Conservation (phyloP, 371 early-diverging fungal genomes). For the Mucor racemosus region DNA sequence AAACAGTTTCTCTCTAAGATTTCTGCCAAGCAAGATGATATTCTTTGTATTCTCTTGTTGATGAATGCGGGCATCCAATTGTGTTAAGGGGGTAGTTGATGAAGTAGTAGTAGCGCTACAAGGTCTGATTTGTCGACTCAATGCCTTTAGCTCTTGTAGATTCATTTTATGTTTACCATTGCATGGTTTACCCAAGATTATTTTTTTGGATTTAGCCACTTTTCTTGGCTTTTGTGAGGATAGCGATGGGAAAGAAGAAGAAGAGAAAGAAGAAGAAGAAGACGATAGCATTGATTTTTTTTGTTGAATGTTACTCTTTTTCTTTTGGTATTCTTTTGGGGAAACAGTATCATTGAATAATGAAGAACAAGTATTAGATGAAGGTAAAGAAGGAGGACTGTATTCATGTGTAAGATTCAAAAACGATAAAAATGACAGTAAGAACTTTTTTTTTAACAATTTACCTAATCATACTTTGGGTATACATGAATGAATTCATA, state of each 20-base stretch:
- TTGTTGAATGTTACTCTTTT: not conserved
- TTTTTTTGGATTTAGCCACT: constrained; percentile 17
- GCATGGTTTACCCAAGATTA: constrained; percentile 18
- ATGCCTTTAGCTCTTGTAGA: constrained; percentile 24
- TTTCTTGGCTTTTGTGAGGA: constrained; percentile 6
- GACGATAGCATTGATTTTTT: not conserved
- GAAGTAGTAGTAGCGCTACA: not conserved
- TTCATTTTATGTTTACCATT: constrained; percentile 28
- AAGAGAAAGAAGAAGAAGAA: not conserved
- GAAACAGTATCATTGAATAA: constrained; percentile 9
- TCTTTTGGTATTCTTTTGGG: constrained; percentile 22
- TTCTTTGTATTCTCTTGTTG: not conserved
- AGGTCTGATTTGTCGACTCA: constrained; percentile 28
- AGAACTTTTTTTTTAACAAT: not conserved
- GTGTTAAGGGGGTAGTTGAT: not conserved
- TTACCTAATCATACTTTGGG: constrained; percentile 4
- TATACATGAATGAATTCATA: constrained; percentile 19
- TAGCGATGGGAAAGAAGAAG: not conserved
- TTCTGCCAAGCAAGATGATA: constrained; percentile 13
- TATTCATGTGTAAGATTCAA: not conserved
- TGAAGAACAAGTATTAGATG: not conserved
- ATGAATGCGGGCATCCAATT: not conserved
- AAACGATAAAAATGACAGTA: not conserved
- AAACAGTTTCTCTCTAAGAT: constrained; percentile 21
- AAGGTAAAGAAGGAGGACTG: not conserved